Conservation (phyloP, 2,329 filamentous ascomycete genomes). For the Leptographium galeiforme region DNA sequence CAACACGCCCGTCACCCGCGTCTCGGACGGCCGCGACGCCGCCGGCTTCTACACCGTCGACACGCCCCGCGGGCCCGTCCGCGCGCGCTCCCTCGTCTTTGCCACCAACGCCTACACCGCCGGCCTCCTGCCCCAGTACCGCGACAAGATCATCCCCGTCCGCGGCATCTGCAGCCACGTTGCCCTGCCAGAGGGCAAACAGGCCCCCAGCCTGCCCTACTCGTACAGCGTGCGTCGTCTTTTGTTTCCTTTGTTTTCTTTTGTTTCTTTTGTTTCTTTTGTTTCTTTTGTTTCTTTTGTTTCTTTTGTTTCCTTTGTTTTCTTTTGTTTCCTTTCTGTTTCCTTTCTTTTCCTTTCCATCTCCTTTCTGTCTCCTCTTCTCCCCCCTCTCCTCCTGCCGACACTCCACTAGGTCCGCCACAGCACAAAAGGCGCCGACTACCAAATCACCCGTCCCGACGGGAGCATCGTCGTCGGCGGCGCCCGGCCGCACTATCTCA, state of each 20-base stretch:
- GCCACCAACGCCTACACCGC: constrained; percentile 19
- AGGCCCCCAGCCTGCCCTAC: background rate
- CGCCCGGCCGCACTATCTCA: constrained; percentile 17
- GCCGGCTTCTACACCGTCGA: constrained; percentile 6
- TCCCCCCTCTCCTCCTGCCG: constrained; percentile 1
- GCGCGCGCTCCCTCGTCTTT: constrained; percentile 12
- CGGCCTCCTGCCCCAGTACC: constrained; percentile 12
- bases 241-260: background rate
- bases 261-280: background rate
- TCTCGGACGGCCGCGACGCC: background rate
- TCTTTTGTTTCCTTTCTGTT: background rate
- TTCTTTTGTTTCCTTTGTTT: too few relatives aligned
- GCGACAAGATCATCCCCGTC: constrained; percentile 6
- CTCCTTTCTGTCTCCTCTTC: background rate
- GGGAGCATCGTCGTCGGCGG: constrained; percentile 28
- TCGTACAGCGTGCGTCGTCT: constrained; percentile 13
- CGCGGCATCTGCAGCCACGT: constrained; percentile 9
- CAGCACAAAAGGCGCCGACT: constrained; percentile 13
- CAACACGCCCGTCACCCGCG: constrained; percentile 4
- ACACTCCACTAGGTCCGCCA: background rate
- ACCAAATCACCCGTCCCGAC: constrained; percentile 29
- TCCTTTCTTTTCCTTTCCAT: too few relatives aligned
- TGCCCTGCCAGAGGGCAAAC: background rate
- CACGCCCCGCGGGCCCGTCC: constrained; percentile 13
- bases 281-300: background rate